Base-by-base conservation (phyloP, 2,329 filamentous ascomycete genomes). In the Exophiala sp. region DNA sequence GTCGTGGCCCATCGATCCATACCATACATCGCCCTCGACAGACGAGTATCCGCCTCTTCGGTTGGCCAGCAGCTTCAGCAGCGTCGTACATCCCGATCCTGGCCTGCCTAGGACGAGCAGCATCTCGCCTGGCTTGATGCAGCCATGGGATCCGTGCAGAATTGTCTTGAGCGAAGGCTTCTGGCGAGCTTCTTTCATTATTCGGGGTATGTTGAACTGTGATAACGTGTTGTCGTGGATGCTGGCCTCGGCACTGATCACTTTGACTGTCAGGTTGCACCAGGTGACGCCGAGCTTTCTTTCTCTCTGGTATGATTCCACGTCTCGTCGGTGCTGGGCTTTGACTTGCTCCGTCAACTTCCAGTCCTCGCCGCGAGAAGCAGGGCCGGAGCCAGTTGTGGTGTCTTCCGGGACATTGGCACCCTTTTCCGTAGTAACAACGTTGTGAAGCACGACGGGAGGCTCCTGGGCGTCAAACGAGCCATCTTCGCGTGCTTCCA, bases 91-190 rank as follows among this genome's bases (percentile, higher is more conserved):
- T 24, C 83, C 83, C 2, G 80, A 74, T 0, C 83, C 83, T 0
- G 83, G 83, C 0, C 82, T 73, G 2, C 83, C 83, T 0, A 87
- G 70, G 0, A 86, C 82, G 0, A 86, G 68, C 1, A 86, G 66
- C 82, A 86, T 85, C 66, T 86, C 82, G 14, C 83, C 84, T 0
- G 83, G 82, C 63, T 82, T 83, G 46, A 87, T 79, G 58, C 81
- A 85, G 13, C 83, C 83, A 62, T 81, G 78, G 46, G 75, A 79
- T 57, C 78, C 73, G 45, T 84, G 74, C 19, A 88, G 66, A 42
- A 88, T 83, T 0, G 80, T 82, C 56, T 77, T 79, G 14, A 83
- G 65, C 0, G 45, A 37, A 2, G 37, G 81, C 77, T 0, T 77
- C 73, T 58, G 78, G 81, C 38, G 42, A 11, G 32, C 34, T 32